Evolutionary conservation across 2,329 filamentous ascomycete species (phyloP).

Genomic region (Delphinella strobiligena): DNA sequence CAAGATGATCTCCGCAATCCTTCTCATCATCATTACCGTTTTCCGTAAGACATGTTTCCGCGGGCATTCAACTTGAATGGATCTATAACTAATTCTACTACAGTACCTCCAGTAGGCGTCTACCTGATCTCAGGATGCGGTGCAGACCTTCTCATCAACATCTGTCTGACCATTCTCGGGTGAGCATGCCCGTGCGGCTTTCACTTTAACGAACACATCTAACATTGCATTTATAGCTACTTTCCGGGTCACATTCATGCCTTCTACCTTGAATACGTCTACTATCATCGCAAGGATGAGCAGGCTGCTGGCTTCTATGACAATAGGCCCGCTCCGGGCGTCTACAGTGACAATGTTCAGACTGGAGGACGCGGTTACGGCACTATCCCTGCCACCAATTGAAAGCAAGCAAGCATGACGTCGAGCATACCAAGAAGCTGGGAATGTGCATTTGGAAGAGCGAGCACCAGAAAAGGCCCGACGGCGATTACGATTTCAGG

Average conservation of each 20-base stretch:
- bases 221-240: constrained; percentile 27
- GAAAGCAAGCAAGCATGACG: too few relatives aligned
- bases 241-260: constrained; percentile 63
- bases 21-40: constrained; percentile 34
- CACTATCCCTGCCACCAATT: constrained; percentile 20
- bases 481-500: too few relatives aligned
- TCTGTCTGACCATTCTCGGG: constrained; percentile 34
- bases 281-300: constrained; percentile 61
- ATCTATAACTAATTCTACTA: background rate
- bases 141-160: constrained; percentile 36
- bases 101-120: constrained; percentile 38
- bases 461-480: too few relatives aligned
- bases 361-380: constrained; percentile 41
- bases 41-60: constrained; percentile 23
- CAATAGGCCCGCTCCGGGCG: constrained; percentile 48
- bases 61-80: background rate
- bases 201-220: background rate
- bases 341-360: constrained; percentile 64
- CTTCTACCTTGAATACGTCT: constrained; percentile 74
- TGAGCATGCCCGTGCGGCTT: constrained; percentile 12
- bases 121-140: constrained; percentile 38
- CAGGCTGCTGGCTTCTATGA: constrained; percentile 44
- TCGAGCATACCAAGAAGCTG: too few relatives aligned
- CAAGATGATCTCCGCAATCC: constrained; percentile 23
- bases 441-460: too few relatives aligned